Conservation (phyloP, 371 early-diverging fungal genomes). For the Mortierella sp. region DNA sequence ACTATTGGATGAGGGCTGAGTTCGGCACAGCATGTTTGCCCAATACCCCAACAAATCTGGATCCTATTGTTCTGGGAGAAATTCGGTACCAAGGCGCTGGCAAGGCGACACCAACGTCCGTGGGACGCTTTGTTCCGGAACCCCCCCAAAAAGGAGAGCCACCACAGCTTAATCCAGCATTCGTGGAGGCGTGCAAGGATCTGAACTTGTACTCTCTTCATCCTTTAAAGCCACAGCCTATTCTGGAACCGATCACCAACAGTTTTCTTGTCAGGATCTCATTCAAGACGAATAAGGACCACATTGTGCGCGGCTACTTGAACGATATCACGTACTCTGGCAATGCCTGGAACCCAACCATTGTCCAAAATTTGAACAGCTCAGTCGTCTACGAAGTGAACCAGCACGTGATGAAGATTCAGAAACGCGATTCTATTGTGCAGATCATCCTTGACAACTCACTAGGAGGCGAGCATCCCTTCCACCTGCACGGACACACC, state of each 20-base stretch:
- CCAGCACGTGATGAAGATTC: constrained; percentile 48
- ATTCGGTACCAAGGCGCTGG: constrained; percentile 58
- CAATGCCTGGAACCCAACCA: constrained; percentile 49
- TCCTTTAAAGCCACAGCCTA: constrained; percentile 48
- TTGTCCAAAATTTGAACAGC: constrained; percentile 36
- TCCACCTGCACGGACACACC: constrained; percentile 60
- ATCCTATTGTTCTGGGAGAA: constrained; percentile 53
- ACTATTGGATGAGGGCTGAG: constrained; percentile 58
- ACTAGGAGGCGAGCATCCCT: constrained; percentile 56
- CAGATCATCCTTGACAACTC: constrained; percentile 50
- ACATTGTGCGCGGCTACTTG: constrained; percentile 38
- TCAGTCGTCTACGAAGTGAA: constrained; percentile 11
- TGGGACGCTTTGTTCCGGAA: constrained; percentile 37
- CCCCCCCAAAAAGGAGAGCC: constrained; percentile 10
- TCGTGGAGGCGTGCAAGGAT: constrained; percentile 49
- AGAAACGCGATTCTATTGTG: constrained; percentile 27
- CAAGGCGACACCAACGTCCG: constrained; percentile 34
- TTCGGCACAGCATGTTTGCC: constrained; percentile 41
- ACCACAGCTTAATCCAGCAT: constrained; percentile 50
- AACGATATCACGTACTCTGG: constrained; percentile 45
- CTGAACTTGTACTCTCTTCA: constrained; percentile 53
- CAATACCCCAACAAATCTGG: constrained; percentile 23
- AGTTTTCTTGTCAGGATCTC: constrained; percentile 39
- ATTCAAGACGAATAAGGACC: constrained; percentile 46
- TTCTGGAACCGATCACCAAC: constrained; percentile 53